These are phyloP conservation scores for Trichophyton verrucosum DNA, from an alignment of 2,329 filamentous ascomycete genomes.

Conservation along the genomic window DNA sequence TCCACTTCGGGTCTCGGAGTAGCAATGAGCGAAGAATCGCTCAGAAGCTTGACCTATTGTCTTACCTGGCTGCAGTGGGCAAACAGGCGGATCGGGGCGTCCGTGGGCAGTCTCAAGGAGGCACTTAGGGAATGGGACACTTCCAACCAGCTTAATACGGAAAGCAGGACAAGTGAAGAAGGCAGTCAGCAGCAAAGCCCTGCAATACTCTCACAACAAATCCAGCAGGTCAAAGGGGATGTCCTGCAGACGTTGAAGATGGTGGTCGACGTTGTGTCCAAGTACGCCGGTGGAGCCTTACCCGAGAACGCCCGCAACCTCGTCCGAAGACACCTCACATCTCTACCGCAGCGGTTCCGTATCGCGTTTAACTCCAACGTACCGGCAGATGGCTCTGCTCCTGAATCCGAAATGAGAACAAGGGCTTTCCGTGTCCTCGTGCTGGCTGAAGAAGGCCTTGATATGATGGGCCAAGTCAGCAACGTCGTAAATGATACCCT, in stretches of 20 bases:
- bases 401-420: slow-evolving; percentile 37
- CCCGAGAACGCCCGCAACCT: slow-evolving; percentile 77
- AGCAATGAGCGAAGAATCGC: slow-evolving; percentile 78
- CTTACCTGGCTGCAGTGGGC: slow-evolving; percentile 68
- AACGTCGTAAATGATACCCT: slow-evolving; percentile 81
- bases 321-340: slow-evolving; percentile 72
- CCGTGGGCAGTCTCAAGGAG: slow-evolving; percentile 60
- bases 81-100: slow-evolving; percentile 64
- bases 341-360: slow-evolving; percentile 70
- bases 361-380: slow-evolving; percentile 47
- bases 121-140: slow-evolving; percentile 60
- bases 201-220: slow-evolving; percentile 42
- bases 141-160: slow-evolving; percentile 16
- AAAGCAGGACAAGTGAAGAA: slow-evolving; percentile 8
- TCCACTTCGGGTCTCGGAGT: slow-evolving; percentile 83
- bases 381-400: slow-evolving; percentile 22
- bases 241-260: slow-evolving; percentile 68
- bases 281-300: slow-evolving; percentile 79
- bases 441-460: slow-evolving; percentile 77
- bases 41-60: slow-evolving; percentile 74
- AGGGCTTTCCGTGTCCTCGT: slow-evolving; percentile 66
- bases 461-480: slow-evolving; percentile 89
- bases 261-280: slow-evolving; percentile 73
- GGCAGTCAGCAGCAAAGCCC: slow-evolving; percentile 18
- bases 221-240: slow-evolving; percentile 56